phyloP scores from a whole-genome alignment of 192 early-diverging fungal genomes.

The Dimargaris verticillata region DNA sequence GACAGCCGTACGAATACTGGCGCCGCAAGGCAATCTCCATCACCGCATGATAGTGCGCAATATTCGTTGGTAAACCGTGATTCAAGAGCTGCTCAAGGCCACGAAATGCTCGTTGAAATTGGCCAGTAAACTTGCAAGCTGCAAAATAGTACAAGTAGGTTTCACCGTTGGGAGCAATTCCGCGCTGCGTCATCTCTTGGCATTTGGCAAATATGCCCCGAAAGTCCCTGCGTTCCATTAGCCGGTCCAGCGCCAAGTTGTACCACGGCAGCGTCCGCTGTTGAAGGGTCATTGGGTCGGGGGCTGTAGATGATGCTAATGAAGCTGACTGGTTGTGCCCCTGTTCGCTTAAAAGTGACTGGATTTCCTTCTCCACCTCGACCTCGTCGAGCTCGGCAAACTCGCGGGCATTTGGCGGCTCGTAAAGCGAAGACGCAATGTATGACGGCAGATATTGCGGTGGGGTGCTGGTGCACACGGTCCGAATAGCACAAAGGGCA shows the following conservation, averaged over 20 bases:
- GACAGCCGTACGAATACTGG: constrained; percentile 3
- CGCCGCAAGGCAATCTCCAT: neutral
- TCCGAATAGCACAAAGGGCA: too few species aligned
- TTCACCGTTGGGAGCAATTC: neutral
- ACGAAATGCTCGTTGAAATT: neutral
- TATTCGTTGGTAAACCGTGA: neutral
- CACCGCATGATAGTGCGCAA: neutral
- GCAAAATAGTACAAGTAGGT: constrained; percentile 2
- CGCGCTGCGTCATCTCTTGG: constrained; percentile 1
- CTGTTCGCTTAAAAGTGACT: too few species aligned
- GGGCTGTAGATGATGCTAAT: too few species aligned
- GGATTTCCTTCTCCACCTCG: too few species aligned
- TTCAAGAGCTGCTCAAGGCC: neutral
- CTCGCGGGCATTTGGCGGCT: too few species aligned
- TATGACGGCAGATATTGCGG: too few species aligned
- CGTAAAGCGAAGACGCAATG: too few species aligned
- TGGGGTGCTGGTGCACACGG: too few species aligned
- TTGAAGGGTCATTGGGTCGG: too few species aligned
- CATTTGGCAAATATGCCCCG: constrained; percentile 1
- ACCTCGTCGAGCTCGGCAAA: too few species aligned
- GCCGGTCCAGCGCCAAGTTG: neutral
- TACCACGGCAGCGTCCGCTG: too few species aligned
- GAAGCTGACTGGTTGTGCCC: too few species aligned
- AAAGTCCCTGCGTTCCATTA: neutral
- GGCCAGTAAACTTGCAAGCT: neutral